phyloP scores from a whole-genome alignment of 1,284 basidiomycete species.

The Butyriboletus pseudospeciosus region DNA sequence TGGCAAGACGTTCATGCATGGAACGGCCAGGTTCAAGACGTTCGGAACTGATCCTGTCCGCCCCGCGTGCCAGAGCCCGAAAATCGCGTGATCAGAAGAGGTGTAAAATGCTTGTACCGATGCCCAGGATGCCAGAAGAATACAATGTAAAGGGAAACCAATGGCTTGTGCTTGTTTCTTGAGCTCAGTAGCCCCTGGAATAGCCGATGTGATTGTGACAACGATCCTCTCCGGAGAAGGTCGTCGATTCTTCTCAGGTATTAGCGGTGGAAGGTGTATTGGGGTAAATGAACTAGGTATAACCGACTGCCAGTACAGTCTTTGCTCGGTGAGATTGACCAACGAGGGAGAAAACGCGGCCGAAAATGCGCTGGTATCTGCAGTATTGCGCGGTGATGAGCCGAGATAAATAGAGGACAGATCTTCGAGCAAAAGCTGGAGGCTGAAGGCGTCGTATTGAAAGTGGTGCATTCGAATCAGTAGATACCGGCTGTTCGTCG shows the following conservation, averaged over 20 bases:
- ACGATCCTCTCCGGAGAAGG: slow-evolving; percentile 12
- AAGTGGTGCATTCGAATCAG: slow-evolving; percentile 47
- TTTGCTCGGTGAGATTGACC: slow-evolving; percentile 31
- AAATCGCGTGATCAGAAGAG: slow-evolving; percentile 31
- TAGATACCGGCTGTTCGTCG: slow-evolving; percentile 30
- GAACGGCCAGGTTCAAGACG: slow-evolving; percentile 39
- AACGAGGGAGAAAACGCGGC: slow-evolving; percentile 24
- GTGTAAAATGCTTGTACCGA: slow-evolving; percentile 37
- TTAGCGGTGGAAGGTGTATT: slow-evolving; percentile 32
- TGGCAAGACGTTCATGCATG: slow-evolving; percentile 48
- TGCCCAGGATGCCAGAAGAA: slow-evolving; percentile 47
- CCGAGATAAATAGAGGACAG: slow-evolving; percentile 37
- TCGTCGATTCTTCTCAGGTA: not conserved
- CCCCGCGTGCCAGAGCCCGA: slow-evolving; percentile 48
- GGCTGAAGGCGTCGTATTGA: slow-evolving; percentile 51
- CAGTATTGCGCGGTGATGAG: slow-evolving; percentile 23
- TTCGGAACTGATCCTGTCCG: slow-evolving; percentile 36
- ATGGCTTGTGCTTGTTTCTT: slow-evolving; percentile 30
- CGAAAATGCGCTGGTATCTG: slow-evolving; percentile 35
- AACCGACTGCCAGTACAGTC: slow-evolving; percentile 38
- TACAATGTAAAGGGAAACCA: slow-evolving; percentile 37
- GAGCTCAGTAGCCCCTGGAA: slow-evolving; percentile 23
- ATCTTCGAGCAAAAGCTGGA: slow-evolving; percentile 42
- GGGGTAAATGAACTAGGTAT: slow-evolving; percentile 32
- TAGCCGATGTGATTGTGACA: slow-evolving; percentile 20